These are phyloP conservation scores for Rugosomyces carneus DNA, from an alignment of 1,284 basidiomycete species.

Conservation along the genomic window DNA sequence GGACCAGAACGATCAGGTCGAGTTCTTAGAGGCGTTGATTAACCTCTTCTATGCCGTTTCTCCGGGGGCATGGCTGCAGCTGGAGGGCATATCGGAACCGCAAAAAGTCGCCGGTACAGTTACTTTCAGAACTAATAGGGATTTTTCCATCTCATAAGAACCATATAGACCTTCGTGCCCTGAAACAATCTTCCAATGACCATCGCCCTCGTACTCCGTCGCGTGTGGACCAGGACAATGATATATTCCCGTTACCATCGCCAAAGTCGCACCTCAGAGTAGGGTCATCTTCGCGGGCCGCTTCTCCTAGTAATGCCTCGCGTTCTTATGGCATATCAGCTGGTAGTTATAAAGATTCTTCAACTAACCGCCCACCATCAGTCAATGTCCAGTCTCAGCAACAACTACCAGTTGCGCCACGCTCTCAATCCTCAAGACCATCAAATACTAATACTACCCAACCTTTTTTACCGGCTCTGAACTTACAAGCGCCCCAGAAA, in stretches of 20 bases:
- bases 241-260: slow-evolving; percentile 7
- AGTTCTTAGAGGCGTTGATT: slow-evolving; percentile 66
- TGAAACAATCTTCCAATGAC: slow-evolving; percentile 14
- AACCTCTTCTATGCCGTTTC: slow-evolving; percentile 65
- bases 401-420: neutral
- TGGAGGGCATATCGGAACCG: slow-evolving; percentile 50
- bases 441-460: slow-evolving; percentile 18
- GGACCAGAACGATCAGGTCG: slow-evolving; percentile 59
- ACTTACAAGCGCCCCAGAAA: slow-evolving; percentile 3
- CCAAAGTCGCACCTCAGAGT: slow-evolving; percentile 15
- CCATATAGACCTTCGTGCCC: slow-evolving; percentile 1
- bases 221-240: slow-evolving; percentile 13
- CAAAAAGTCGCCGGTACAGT: slow-evolving; percentile 32
- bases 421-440: slow-evolving; percentile 17
- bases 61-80: slow-evolving; percentile 41
- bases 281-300: slow-evolving; percentile 26
- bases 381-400: slow-evolving; percentile 13
- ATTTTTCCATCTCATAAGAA: neutral
- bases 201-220: slow-evolving; percentile 16
- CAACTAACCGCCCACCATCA: slow-evolving; percentile 17
- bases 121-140: neutral
- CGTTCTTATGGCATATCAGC: slow-evolving; percentile 17
- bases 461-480: slow-evolving; percentile 1
- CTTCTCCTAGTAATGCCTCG: slow-evolving; percentile 29
- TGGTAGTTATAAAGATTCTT: slow-evolving; percentile 18